Evolutionary conservation across 2,329 filamentous ascomycete species (phyloP), one percentile per base, ranked within the genome.

Genomic region (Lecanicillium sp.): DNA sequence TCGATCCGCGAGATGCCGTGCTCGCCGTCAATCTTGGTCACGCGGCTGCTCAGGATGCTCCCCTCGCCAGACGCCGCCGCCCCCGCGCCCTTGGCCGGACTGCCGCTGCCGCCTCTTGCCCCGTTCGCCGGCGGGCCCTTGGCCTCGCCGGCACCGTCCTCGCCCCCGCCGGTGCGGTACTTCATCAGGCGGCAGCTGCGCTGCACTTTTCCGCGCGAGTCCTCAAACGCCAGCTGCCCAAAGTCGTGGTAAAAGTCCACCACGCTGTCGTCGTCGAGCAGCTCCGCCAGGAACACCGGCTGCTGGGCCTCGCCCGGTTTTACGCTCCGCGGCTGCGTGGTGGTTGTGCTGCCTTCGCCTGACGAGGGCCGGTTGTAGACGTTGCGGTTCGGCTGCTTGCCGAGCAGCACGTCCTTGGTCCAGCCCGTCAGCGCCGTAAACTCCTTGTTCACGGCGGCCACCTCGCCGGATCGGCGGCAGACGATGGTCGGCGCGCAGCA

Each of bases 201-300:
- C 60, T 84, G 88, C 38, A 94, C 88, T 56, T 84, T 87, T 14
- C 90, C 90, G 26, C 89, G 80, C 32, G 89, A 90, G 62, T 96
- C 90, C 29, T 89, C 89, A 66, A 96, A 97, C 0, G 91, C 91
- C 2, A 97, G 75, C 54, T 90, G 84, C 0, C 91, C 86, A 67
- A 95, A 97, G 63, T 97, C 90, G 57, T 96, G 90, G 64, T 96
- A 95, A 64, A 96, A 97, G 56, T 95, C 84, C 4, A 96, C 84
- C 0, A 95, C 90, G 49, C 85, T 90, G 59, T 95, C 89, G 55
- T 96, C 90, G 58, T 97, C 93, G 56, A 98, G 79, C 26, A 98
- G 74, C 64, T 97, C 91, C 0, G 91, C 89, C 40, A 97, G 75
- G 60, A 95, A 95, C 2, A 96, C 88, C 0, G 90, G 86, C 53